Conservation (phyloP, 1,284 basidiomycete genomes). For the Fereydounia khargensis region DNA sequence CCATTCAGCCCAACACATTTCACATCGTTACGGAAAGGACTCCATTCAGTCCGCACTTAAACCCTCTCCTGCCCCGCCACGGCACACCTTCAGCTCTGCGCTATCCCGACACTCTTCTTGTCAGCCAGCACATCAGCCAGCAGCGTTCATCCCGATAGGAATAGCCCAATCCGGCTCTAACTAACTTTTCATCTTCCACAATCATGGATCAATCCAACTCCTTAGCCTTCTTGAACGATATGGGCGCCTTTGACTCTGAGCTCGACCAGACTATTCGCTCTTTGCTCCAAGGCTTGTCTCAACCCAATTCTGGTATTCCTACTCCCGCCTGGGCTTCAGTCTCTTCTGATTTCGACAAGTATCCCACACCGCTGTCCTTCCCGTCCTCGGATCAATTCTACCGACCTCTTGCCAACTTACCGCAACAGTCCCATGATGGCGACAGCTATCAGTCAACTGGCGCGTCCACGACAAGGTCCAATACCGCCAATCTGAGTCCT, state of each 20-base stretch:
- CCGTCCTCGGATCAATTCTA: conserved; percentile 4
- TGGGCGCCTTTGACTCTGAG: conserved; percentile 6
- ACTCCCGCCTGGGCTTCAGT: conserved; percentile 3
- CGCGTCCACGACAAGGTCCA: no score
- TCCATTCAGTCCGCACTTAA: conserved; percentile 6
- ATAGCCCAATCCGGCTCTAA: background rate
- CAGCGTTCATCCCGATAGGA: conserved; percentile 12
- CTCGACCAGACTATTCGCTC: conserved; percentile 23
- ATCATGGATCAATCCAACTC: background rate
- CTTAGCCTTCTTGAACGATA: background rate
- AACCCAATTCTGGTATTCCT: background rate
- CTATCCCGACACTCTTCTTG: background rate
- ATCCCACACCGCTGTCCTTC: conserved; percentile 10
- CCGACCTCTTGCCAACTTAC: conserved; percentile 7
- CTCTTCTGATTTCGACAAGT: conserved; percentile 5
- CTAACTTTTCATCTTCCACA: background rate
- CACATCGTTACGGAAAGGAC: conserved; percentile 1
- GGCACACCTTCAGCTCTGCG: background rate
- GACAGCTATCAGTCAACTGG: no score
- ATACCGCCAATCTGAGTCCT: no score
- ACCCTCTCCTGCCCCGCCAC: background rate
- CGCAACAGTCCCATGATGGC: no score
- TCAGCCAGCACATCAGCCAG: conserved; percentile 1
- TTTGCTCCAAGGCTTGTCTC: conserved; percentile 1
- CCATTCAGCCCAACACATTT: conserved; percentile 1